phyloP scores from a whole-genome alignment of 345 rosid species.

The Gossypium bickii region DNA sequence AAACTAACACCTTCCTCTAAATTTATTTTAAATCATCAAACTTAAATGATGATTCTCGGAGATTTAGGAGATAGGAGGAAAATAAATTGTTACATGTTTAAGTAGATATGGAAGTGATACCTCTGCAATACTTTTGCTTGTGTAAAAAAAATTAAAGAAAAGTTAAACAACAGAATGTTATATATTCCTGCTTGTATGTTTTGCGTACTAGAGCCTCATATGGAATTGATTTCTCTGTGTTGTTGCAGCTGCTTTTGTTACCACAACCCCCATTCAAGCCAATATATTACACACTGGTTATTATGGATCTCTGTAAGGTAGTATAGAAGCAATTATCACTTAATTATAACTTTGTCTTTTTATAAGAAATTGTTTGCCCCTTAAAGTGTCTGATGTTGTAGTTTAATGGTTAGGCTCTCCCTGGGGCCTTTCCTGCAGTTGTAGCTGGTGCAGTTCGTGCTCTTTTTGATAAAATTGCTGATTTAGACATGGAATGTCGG shows the following conservation, averaged over 20 bases:
- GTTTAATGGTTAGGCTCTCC: constrained; percentile 75
- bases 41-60: background rate
- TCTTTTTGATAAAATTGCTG: constrained; percentile 88
- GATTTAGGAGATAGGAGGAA: background rate
- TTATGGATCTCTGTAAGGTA: constrained; percentile 99
- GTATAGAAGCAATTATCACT: constrained; percentile 15
- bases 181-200: background rate
- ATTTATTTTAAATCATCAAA: background rate
- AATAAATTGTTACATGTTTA: background rate
- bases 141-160: background rate
- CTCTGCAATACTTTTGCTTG: background rate
- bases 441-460: constrained; percentile 98
- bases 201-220: background rate
- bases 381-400: constrained; percentile 27
- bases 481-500: constrained; percentile 93
- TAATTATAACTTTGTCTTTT: background rate
- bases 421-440: constrained; percentile 99
- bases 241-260: constrained; percentile 77
- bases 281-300: constrained; percentile 81
- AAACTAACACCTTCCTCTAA: background rate
- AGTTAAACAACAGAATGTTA: background rate
- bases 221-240: constrained; percentile 9
- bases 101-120: background rate
- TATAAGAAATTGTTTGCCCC: background rate
- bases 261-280: constrained; percentile 97